Conservation (phyloP, 495 filamentous ascomycete species). For the Penicillium desertorum region DNA sequence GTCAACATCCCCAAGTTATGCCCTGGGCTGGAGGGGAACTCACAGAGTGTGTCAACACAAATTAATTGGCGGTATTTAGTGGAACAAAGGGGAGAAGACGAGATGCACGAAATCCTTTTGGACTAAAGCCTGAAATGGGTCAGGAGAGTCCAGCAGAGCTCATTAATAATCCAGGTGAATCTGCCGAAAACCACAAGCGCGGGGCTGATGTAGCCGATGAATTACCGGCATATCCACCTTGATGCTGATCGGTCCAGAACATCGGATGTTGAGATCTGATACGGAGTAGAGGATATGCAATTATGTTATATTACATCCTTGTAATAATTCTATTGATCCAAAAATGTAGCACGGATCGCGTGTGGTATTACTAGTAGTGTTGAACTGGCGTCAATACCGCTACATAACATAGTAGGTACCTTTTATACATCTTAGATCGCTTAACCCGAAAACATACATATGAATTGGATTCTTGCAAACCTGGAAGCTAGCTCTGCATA, state of each 20-base stretch:
- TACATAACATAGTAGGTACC: not conserved
- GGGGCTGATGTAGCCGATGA: slow-evolving; percentile 19
- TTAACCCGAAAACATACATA: not conserved
- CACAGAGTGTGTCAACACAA: not conserved
- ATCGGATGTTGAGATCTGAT: slow-evolving; percentile 18
- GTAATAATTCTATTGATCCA: not conserved
- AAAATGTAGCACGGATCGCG: not conserved
- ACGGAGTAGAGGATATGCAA: not conserved
- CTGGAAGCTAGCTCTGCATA: too few relatives aligned
- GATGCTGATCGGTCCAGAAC: slow-evolving; percentile 9
- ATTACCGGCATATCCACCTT: slow-evolving; percentile 19
- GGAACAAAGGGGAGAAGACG: too few relatives aligned
- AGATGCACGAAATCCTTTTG: not conserved
- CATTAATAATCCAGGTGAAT: slow-evolving; percentile 25
- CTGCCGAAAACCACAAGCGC: slow-evolving; percentile 28
- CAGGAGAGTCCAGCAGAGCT: not conserved
- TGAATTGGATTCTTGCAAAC: not conserved
- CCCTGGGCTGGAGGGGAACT: not conserved
- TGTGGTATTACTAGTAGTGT: not conserved
- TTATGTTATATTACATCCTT: not conserved
- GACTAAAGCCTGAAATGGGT: not conserved
- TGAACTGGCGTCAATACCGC: not conserved
- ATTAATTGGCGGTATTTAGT: not conserved
- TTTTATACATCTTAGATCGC: not conserved
- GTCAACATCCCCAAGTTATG: not conserved